Conservation (phyloP, 192 early-diverging fungal genomes). For the Linnemannia elongata region DNA sequence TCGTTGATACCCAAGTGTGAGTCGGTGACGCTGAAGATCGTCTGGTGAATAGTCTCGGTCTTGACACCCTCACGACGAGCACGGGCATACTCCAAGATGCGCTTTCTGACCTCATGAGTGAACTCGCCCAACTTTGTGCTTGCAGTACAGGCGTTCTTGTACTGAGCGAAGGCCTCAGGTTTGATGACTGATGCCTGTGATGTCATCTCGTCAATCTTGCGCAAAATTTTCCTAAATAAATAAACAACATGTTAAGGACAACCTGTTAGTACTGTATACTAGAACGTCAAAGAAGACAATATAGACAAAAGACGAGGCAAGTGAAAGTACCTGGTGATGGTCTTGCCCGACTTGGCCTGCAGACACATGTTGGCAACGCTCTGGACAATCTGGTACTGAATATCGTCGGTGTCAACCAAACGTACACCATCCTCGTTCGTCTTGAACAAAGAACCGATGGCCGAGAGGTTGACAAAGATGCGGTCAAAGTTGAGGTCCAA, state of each 20-base stretch:
- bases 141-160: constrained; percentile 59
- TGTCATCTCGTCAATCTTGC: constrained; percentile 73
- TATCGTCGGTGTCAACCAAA: constrained; percentile 58
- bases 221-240: constrained; percentile 72
- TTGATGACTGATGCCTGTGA: constrained; percentile 62
- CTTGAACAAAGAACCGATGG: constrained; percentile 36
- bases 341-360: constrained; percentile 69
- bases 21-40: constrained; percentile 71
- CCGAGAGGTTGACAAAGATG: constrained; percentile 66
- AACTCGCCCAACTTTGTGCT: constrained; percentile 66
- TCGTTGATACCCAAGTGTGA: constrained; percentile 69
- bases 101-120: constrained; percentile 57
- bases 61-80: constrained; percentile 36
- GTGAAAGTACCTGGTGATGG: constrained; percentile 61
- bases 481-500: constrained; percentile 79
- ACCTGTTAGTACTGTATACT: neutral
- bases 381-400: constrained; percentile 62
- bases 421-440: constrained; percentile 59
- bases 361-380: constrained; percentile 44
- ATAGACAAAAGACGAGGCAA: neutral
- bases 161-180: constrained; percentile 60
- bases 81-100: constrained; percentile 22
- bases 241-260: neutral
- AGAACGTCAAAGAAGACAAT: neutral
- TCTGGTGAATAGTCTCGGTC: constrained; percentile 59